These are phyloP conservation scores for Papiliotrema flavescens DNA, from an alignment of 1,284 basidiomycete species.

Conservation along the genomic window DNA sequence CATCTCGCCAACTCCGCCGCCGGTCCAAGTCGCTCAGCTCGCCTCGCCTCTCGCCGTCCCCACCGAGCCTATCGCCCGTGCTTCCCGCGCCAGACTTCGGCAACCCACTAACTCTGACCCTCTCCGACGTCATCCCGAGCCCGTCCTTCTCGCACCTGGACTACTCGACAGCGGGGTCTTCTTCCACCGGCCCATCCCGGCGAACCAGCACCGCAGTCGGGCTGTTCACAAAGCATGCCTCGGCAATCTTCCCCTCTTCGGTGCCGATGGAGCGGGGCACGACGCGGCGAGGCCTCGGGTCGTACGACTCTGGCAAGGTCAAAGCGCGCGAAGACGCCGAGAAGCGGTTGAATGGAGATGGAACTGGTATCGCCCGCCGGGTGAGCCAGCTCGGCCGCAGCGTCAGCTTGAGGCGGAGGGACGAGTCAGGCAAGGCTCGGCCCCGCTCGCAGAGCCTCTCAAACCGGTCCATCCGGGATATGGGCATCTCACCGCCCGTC, in stretches of 20 bases:
- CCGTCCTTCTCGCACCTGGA: constrained; percentile 26
- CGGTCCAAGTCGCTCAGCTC: constrained; percentile 23
- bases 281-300: constrained; percentile 15
- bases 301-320: constrained; percentile 14
- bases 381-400: constrained; percentile 3
- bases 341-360: constrained; percentile 4
- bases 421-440: background rate
- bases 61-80: constrained; percentile 2
- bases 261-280: constrained; percentile 16
- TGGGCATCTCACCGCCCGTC: constrained; percentile 9
- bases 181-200: constrained; percentile 2
- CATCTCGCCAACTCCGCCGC: constrained; percentile 5
- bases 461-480: constrained; percentile 4
- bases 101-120: constrained; percentile 9
- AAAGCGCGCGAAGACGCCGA: constrained; percentile 17
- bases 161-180: constrained; percentile 21
- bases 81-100: constrained; percentile 21
- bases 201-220: background rate
- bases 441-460: constrained; percentile 16
- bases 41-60: constrained; percentile 7
- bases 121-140: constrained; percentile 19
- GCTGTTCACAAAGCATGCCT: constrained; percentile 1
- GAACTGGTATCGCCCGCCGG: background rate
- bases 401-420: constrained; percentile 8
- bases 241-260: constrained; percentile 12